Evolutionary conservation across 1,139 yeast genomes (phyloP), one percentile per base, ranked within the genome.

Genomic region (Candida dubliniensis): DNA sequence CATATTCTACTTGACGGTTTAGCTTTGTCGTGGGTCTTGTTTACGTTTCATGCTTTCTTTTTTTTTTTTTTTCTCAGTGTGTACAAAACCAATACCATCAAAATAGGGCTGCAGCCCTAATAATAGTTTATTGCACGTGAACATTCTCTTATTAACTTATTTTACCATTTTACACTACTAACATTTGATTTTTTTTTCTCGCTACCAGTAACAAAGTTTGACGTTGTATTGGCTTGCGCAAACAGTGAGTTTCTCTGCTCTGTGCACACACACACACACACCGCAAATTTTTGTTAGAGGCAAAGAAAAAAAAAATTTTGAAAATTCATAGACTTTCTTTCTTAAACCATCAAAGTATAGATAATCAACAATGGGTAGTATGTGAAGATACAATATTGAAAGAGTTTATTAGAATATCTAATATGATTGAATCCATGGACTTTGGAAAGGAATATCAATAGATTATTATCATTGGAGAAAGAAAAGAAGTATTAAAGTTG

Each of bases 351-450:
- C 33, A 41, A 31, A 32, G 38, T 34, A 59, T 52, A 58, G 63
- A 52, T 65, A 50, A 71, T 69, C 68, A 76, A 79, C 68, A 73
- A 80, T 81, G 86, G 76, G 83, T 77, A 81, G 84, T 80, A 80
- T 74, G 85, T 80, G 74, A 56, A 55, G 55, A 50, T 48, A 27
- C 34, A 27, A 10, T 27, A 27, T 27, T 31, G 23, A 18, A 18
- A 18, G 23, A 4, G 23, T 18, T 18, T 18, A 18, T 5, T 18
- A 18, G 23, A 18, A 18, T 18, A 18, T 18, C 23, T 18, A 18
- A 18, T 3, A 18, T 18, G 23, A 4, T 18, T 18, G 23, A 18
- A 5, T 5, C 23, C 23, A 18, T 18, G 23, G 3, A 26, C 24
- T 18, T 33, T 11, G 36, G n/a, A 23, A 39, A 11, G 9, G 15